Evolutionary conservation across 2,329 filamentous ascomycete species (phyloP).

Genomic region (Raffaelea arxii): DNA sequence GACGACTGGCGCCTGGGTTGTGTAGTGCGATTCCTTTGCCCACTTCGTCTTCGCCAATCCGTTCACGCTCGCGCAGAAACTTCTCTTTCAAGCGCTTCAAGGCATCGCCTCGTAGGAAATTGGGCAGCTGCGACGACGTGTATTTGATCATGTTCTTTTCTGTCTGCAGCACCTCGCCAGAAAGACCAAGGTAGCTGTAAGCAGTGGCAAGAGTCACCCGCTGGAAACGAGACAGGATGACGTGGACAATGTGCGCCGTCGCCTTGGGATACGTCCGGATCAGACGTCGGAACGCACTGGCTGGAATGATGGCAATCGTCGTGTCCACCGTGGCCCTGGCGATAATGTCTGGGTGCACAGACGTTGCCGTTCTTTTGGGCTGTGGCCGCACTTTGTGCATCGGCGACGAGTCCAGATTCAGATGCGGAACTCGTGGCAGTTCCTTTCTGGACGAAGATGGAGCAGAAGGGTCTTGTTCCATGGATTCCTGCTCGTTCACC

Average conservation of each 20-base stretch:
- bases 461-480: constrained; percentile 9
- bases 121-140: constrained; percentile 83
- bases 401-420: constrained; percentile 52
- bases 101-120: constrained; percentile 76
- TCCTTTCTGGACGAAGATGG: constrained; percentile 15
- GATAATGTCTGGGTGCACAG: constrained; percentile 92
- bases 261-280: constrained; percentile 94
- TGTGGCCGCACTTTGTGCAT: constrained; percentile 25
- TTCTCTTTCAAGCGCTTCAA: constrained; percentile 84
- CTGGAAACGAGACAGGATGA: constrained; percentile 89
- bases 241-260: constrained; percentile 93
- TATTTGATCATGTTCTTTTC: constrained; percentile 92
- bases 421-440: constrained; percentile 59
- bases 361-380: constrained; percentile 45
- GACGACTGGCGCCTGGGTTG: constrained; percentile 58
- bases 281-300: constrained; percentile 84
- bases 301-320: constrained; percentile 95
- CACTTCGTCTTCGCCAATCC: constrained; percentile 69
- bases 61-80: constrained; percentile 75
- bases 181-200: constrained; percentile 87
- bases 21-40: constrained; percentile 93
- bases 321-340: constrained; percentile 94
- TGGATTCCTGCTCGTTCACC: constrained; percentile 16
- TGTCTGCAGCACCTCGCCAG: constrained; percentile 82
- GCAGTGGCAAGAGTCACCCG: constrained; percentile 90